Conservation (phyloP, 2,329 filamentous ascomycete species). For the Blastomyces emzantsi region DNA sequence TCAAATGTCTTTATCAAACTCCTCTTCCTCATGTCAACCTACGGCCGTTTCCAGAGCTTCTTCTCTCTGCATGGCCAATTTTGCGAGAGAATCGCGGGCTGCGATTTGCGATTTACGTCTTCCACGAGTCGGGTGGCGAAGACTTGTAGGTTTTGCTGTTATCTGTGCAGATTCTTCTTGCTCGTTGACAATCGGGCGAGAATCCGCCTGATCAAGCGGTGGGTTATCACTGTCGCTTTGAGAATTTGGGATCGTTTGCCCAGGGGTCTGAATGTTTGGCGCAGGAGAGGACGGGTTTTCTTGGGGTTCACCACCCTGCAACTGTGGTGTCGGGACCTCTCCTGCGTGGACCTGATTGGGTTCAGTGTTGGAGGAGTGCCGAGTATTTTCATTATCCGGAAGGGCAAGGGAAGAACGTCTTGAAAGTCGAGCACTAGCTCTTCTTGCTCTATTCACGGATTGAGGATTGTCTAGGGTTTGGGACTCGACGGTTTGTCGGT, state of each 20-base stretch:
- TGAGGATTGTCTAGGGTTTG: background rate
- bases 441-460: background rate
- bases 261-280: background rate
- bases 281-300: background rate
- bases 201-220: background rate
- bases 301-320: background rate
- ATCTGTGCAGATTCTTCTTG: background rate
- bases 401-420: background rate
- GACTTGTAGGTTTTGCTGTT: background rate
- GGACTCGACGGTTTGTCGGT: background rate
- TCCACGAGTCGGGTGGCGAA: background rate
- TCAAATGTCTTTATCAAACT: background rate
- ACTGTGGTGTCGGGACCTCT: background rate
- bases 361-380: background rate
- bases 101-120: slow-evolving; percentile 27
- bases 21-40: background rate
- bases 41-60: slow-evolving; percentile 31
- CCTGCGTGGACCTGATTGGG: background rate
- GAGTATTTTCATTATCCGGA: background rate
- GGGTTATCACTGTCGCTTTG: background rate
- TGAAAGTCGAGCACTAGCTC: slow-evolving; percentile 5
- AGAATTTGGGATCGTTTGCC: slow-evolving; percentile 1
- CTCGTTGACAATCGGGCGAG: background rate
- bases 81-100: slow-evolving; percentile 28
- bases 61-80: slow-evolving; percentile 32